Conservation (phyloP, 345 rosid genomes). For the Brassica carinata region DNA sequence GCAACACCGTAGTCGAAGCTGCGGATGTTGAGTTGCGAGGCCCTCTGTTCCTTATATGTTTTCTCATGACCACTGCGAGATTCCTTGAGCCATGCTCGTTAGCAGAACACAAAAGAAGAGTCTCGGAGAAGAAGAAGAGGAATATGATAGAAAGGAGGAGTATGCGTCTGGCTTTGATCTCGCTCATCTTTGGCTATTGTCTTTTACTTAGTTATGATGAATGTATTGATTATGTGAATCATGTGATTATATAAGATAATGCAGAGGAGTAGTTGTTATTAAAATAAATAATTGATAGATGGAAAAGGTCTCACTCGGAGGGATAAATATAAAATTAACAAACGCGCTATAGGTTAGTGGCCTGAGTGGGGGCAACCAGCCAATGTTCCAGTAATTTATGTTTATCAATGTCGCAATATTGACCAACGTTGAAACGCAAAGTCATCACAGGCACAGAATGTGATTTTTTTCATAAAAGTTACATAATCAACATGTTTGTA, state of each 20-base stretch:
- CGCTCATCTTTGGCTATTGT: slow-evolving; percentile 20
- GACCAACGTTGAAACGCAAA: neutral
- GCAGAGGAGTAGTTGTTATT: neutral
- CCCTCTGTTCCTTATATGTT: slow-evolving; percentile 7
- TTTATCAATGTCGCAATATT: neutral
- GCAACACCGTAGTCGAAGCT: slow-evolving; percentile 13
- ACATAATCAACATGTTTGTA: neutral
- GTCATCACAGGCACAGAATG: neutral
- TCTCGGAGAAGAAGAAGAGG: slow-evolving; percentile 27
- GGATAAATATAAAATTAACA: neutral
- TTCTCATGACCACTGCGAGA: slow-evolving; percentile 25
- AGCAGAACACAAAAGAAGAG: slow-evolving; percentile 28
- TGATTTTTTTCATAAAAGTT: neutral
- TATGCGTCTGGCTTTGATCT: slow-evolving; percentile 32
- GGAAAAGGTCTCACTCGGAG: neutral
- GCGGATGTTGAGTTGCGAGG: slow-evolving; percentile 22
- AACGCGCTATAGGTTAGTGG: neutral
- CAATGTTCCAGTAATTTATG: neutral
- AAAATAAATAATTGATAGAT: neutral
- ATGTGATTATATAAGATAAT: neutral
- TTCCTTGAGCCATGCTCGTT: slow-evolving; percentile 30
- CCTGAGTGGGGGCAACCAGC: neutral
- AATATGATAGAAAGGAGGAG: slow-evolving; percentile 26
- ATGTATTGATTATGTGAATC: neutral
- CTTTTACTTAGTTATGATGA: neutral